These are phyloP conservation scores for Vitis cinerea DNA, from an alignment of 164 flowering plant species.

Conservation along the genomic window DNA sequence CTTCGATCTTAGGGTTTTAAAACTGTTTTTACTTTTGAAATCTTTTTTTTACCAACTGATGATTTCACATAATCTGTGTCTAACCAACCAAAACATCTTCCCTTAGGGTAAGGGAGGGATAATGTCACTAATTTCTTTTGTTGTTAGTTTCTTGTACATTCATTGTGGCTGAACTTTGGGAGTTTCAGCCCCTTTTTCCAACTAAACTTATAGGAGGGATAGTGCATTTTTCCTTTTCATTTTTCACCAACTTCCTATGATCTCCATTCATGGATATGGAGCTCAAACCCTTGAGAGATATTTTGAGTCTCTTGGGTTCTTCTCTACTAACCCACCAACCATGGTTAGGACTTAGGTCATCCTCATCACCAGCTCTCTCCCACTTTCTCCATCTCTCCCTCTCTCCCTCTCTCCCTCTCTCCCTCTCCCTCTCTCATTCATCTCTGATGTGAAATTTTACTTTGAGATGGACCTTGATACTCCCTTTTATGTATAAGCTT, in stretches of 20 bases:
- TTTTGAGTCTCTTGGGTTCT: slow-evolving; percentile 67
- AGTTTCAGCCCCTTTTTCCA: slow-evolving; percentile 35
- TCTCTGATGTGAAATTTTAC: slow-evolving; percentile 8
- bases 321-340: slow-evolving; percentile 53
- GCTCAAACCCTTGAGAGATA: slow-evolving; percentile 52
- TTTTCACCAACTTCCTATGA: slow-evolving; percentile 22
- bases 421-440: slow-evolving; percentile 1
- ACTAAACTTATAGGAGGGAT: slow-evolving; percentile 27
- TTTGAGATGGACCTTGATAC: slow-evolving; percentile 26
- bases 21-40: slow-evolving; percentile 14
- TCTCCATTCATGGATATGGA: slow-evolving; percentile 53
- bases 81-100: slow-evolving; percentile 29
- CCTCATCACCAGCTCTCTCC: slow-evolving; percentile 6
- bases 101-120: slow-evolving; percentile 41
- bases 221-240: slow-evolving; percentile 17
- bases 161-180: slow-evolving; percentile 44
- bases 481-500: slow-evolving; percentile 24
- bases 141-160: slow-evolving; percentile 33
- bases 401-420: slow-evolving; percentile 11
- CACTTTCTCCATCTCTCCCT: background rate
- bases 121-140: slow-evolving; percentile 9
- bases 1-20: slow-evolving; percentile 24
- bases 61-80: slow-evolving; percentile 5
- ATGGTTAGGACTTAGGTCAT: slow-evolving; percentile 77
- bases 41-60: slow-evolving; percentile 16